Conservation (phyloP, 2,329 filamentous ascomycete species). For the Neopestalotiopsis clavispora region DNA sequence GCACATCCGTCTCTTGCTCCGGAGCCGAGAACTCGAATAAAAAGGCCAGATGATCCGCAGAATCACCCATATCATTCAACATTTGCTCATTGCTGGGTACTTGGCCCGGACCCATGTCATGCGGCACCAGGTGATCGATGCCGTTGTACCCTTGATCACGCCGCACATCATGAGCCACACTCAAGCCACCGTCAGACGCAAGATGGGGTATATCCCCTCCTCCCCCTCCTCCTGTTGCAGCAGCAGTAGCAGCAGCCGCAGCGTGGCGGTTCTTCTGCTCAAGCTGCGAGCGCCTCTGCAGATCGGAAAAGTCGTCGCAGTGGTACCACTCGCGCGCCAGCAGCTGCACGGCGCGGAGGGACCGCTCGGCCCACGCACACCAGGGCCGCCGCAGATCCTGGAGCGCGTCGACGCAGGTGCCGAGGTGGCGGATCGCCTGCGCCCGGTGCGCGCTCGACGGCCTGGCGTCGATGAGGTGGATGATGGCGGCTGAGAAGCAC, state of each 20-base stretch:
- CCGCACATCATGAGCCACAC: background rate
- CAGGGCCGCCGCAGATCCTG: background rate
- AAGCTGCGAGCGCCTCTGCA: background rate
- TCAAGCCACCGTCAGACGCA: background rate
- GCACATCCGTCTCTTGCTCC: background rate
- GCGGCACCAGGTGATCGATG: background rate
- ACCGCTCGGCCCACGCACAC: background rate
- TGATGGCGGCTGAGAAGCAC: background rate
- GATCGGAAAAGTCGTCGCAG: background rate
- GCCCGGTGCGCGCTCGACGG: background rate
- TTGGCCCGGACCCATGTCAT: background rate
- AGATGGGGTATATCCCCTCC: background rate
- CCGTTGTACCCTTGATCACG: background rate
- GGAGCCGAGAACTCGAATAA: background rate
- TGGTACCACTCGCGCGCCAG: conserved; percentile 3
- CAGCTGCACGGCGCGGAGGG: background rate
- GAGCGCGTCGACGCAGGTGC: background rate
- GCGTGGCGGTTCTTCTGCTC: background rate
- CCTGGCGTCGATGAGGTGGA: conserved; percentile 1
- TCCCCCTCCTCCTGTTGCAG: too few species aligned
- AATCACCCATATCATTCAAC: background rate
- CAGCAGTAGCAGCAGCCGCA: background rate
- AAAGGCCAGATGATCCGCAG: background rate
- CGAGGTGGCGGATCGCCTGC: background rate
- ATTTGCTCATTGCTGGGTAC: background rate